phyloP scores from a whole-genome alignment of 164 flowering plant genomes.

The Vitis rotundifolia region DNA sequence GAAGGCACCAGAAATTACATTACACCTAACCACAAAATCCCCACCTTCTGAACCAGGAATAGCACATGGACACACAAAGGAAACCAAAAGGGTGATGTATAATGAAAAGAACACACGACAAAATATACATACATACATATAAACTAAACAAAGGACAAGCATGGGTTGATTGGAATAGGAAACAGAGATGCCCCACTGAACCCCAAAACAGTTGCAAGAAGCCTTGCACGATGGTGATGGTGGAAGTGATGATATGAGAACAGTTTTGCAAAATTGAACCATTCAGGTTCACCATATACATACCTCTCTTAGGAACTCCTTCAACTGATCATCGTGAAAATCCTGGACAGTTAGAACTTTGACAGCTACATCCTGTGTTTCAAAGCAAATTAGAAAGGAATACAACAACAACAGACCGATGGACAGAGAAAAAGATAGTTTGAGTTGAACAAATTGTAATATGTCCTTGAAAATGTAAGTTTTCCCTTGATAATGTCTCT shows the following conservation, averaged over 20 bases:
- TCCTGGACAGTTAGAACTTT: constrained; percentile 86
- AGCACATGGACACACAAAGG: no score
- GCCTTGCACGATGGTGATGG: not conserved
- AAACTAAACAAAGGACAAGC: not conserved
- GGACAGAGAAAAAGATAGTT: no score
- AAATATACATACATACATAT: not conserved
- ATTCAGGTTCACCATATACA: not conserved
- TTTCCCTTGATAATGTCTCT: no score
- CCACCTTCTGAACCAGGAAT: no score
- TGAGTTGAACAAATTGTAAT: no score
- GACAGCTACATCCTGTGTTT: constrained; percentile 94
- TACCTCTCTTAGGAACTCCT: constrained; percentile 95
- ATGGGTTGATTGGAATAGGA: not conserved
- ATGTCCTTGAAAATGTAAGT: no score
- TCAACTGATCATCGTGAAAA: constrained; percentile 79
- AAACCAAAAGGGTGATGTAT: no score
- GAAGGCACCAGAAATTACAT: no score
- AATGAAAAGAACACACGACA: no score
- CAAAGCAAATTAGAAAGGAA: not conserved
- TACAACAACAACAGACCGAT: no score
- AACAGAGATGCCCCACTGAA: not conserved
- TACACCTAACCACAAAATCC: no score
- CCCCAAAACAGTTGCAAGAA: no score
- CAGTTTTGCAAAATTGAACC: not conserved
- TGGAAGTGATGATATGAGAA: not conserved